These are phyloP conservation scores for Alnus rubra DNA, from an alignment of 306 rosid genomes.

Conservation along the genomic window DNA sequence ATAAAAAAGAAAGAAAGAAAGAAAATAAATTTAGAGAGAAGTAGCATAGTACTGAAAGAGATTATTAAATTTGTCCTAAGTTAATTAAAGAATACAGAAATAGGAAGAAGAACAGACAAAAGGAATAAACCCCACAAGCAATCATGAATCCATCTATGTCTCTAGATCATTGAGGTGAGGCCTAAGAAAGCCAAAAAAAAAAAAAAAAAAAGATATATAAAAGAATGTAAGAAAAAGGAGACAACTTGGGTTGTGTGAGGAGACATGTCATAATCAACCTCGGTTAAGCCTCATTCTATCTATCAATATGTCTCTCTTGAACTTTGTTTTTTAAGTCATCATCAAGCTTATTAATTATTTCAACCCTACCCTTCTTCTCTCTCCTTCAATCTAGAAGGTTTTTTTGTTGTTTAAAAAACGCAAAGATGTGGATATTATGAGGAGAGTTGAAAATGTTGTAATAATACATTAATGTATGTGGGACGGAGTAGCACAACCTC, in stretches of 20 bases:
- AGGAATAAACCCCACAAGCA: conserved; percentile 35
- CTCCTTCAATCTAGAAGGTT: conserved; percentile 39
- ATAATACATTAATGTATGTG: conserved; percentile 54
- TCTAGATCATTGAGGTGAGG: conserved; percentile 17
- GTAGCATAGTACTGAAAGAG: conserved; percentile 6
- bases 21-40: neutral
- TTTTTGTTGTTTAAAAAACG: conserved; percentile 23
- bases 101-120: conserved; percentile 45
- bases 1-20: no score
- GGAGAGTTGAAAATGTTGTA: conserved; percentile 39
- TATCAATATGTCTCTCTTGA: neutral
- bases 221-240: conserved; percentile 23
- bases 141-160: conserved; percentile 43
- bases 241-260: conserved; percentile 42
- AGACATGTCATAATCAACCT: conserved; percentile 53
- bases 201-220: no score
- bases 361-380: conserved; percentile 1
- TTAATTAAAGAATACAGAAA: conserved; percentile 11
- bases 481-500: conserved; percentile 55
- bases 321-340: conserved; percentile 15
- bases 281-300: conserved; percentile 19
- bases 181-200: neutral
- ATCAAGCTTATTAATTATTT: conserved; percentile 21
- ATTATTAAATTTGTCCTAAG: neutral
- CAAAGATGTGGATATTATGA: conserved; percentile 35